phyloP scores from a whole-genome alignment of 805 yeast genomes.

The Zygosaccharomyces gambellarensis region DNA sequence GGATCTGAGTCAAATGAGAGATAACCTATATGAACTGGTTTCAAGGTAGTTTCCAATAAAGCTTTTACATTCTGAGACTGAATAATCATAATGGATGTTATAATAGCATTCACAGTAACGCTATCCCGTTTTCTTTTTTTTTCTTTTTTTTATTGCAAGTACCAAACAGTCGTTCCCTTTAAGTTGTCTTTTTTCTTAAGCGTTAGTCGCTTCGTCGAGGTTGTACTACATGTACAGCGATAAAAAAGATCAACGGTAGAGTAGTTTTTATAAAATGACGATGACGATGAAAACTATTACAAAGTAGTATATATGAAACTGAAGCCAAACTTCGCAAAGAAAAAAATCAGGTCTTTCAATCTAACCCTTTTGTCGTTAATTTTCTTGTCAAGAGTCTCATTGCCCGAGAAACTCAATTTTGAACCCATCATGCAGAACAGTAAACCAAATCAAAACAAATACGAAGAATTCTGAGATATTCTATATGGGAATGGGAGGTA shows the following conservation, averaged over 20 bases:
- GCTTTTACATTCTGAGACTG: conserved; percentile 22
- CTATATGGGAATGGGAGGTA: background rate
- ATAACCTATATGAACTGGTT: conserved; percentile 18
- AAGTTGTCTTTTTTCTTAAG: background rate
- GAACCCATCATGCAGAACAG: background rate
- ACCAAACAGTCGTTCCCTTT: background rate
- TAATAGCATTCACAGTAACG: background rate
- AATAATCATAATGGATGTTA: conserved; percentile 18
- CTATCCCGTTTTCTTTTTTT: background rate
- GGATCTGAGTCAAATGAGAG: conserved; percentile 16
- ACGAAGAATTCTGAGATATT: background rate
- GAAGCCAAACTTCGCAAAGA: background rate
- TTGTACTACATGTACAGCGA: background rate
- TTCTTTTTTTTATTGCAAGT: background rate
- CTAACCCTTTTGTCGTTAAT: too few relatives aligned
- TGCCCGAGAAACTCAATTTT: background rate
- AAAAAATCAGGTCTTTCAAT: background rate
- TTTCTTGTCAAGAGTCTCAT: background rate
- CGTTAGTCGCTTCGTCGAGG: background rate
- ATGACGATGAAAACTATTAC: background rate
- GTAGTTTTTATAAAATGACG: background rate
- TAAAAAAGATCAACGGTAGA: background rate
- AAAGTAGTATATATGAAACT: background rate
- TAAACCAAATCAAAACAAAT: background rate
- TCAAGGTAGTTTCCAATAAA: conserved; percentile 18